Conservation (phyloP, 768 basidiomycete species). For the Leucocoprinus birnbaumii region DNA sequence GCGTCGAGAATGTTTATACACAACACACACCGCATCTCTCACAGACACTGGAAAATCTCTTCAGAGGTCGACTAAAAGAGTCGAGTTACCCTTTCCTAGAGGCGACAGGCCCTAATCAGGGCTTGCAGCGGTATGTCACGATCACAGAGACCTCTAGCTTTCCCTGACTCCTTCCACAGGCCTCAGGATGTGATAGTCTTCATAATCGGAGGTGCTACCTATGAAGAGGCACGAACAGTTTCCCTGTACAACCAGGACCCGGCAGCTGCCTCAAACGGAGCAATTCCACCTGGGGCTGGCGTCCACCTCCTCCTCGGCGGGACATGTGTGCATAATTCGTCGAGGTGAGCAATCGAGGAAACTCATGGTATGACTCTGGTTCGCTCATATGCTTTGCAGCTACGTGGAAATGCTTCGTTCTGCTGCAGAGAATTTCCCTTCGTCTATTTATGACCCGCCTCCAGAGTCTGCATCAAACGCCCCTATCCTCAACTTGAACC, state of each 20-base stretch:
- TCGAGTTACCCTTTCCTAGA: constrained; percentile 88
- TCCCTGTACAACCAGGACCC: constrained; percentile 86
- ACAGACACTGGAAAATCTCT: constrained; percentile 86
- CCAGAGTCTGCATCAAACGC: constrained; percentile 70
- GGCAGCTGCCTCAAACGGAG: constrained; percentile 41
- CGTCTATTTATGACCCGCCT: constrained; percentile 70
- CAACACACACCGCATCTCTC: constrained; percentile 94
- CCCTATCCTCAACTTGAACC: constrained; percentile 85
- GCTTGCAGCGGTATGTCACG: constrained; percentile 59
- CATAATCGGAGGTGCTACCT: constrained; percentile 95
- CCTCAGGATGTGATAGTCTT: constrained; percentile 97
- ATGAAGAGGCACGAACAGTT: constrained; percentile 88
- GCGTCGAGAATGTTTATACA: constrained; percentile 98
- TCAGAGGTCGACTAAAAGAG: constrained; percentile 85
- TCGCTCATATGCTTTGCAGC: constrained; percentile 33
- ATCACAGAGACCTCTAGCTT: background rate
- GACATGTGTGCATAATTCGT: constrained; percentile 93
- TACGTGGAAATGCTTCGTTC: constrained; percentile 88
- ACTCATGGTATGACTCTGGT: constrained; percentile 6
- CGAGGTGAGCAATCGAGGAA: constrained; percentile 51
- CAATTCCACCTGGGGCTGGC: constrained; percentile 50
- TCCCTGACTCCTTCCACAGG: constrained; percentile 35
- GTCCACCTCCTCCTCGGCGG: constrained; percentile 87
- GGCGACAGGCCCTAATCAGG: constrained; percentile 58
- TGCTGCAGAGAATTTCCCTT: constrained; percentile 60